These are phyloP conservation scores for Catharanthus roseus DNA, from an alignment of 257 asterid genomes.

Conservation along the genomic window DNA sequence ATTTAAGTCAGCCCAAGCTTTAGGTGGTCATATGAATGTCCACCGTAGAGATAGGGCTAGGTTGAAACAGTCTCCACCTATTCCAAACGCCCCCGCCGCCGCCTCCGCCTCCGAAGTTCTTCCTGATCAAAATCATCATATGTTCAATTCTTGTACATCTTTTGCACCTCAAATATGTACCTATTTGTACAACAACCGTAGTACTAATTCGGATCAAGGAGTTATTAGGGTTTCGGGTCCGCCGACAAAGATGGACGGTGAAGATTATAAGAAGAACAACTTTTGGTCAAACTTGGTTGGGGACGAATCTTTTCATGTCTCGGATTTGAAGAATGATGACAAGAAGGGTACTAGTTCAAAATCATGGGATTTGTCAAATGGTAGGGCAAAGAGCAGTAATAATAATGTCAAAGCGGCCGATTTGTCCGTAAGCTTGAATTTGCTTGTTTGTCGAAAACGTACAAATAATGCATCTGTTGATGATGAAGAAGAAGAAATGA, in stretches of 20 bases:
- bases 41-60: slow-evolving; percentile 92
- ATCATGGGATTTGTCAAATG: slow-evolving; percentile 15
- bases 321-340: slow-evolving; percentile 30
- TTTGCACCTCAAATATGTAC: slow-evolving; percentile 34
- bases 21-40: slow-evolving; percentile 96
- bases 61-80: slow-evolving; percentile 50
- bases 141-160: slow-evolving; percentile 25
- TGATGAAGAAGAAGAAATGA: slow-evolving; percentile 39
- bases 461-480: slow-evolving; percentile 13
- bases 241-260: slow-evolving; percentile 10
- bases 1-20: slow-evolving; percentile 93
- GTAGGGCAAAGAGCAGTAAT: slow-evolving; percentile 28
- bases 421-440: slow-evolving; percentile 27
- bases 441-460: slow-evolving; percentile 23
- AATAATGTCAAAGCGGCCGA: slow-evolving; percentile 36
- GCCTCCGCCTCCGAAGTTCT: slow-evolving; percentile 14
- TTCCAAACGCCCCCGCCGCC: slow-evolving; percentile 12
- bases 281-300: slow-evolving; percentile 51
- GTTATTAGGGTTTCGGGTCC: slow-evolving; percentile 55
- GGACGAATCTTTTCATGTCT: slow-evolving; percentile 22
- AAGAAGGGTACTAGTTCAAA: slow-evolving; percentile 22
- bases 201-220: slow-evolving; percentile 25
- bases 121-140: slow-evolving; percentile 26
- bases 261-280: slow-evolving; percentile 23
- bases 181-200: slow-evolving; percentile 49